phyloP scores from a whole-genome alignment of 2,329 filamentous ascomycete species.

The Phoma herbarum region DNA sequence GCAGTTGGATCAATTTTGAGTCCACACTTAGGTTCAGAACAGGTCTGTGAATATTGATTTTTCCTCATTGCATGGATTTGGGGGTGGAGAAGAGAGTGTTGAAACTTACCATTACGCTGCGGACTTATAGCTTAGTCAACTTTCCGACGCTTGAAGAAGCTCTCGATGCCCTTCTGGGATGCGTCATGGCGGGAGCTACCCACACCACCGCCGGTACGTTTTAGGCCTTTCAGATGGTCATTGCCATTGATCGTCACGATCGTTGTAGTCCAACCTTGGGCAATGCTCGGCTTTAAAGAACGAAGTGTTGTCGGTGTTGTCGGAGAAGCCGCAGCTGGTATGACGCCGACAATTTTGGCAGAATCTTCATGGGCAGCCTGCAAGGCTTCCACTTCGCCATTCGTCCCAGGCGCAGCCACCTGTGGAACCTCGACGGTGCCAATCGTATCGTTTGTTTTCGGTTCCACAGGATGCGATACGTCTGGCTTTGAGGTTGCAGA shows the following conservation, averaged over 20 bases:
- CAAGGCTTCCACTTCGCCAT: background rate
- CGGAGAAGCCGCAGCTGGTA: background rate
- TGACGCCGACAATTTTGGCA: background rate
- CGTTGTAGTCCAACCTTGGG: slow-evolving; percentile 56
- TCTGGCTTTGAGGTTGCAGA: background rate
- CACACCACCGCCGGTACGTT: slow-evolving; percentile 82
- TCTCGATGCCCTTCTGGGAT: slow-evolving; percentile 77
- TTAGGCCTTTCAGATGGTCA: slow-evolving; percentile 76
- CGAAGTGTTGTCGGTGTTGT: background rate
- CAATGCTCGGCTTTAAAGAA: slow-evolving; percentile 12
- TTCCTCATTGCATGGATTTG: slow-evolving; percentile 59
- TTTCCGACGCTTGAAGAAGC: slow-evolving; percentile 75
- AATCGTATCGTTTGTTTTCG: background rate
- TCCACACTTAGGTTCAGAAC: slow-evolving; percentile 79
- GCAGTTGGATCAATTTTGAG: slow-evolving; percentile 78
- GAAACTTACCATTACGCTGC: slow-evolving; percentile 34
- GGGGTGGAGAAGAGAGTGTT: slow-evolving; percentile 11
- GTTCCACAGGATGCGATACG: background rate
- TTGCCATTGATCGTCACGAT: slow-evolving; percentile 73
- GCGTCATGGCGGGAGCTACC: slow-evolving; percentile 79
- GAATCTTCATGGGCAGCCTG: too few relatives aligned
- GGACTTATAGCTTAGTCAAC: slow-evolving; percentile 37
- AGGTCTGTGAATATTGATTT: slow-evolving; percentile 79
- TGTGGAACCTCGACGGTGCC: background rate
- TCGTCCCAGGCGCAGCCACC: background rate